Conservation (phyloP, 306 rosid genomes). For the Macrotyloma uniflorum region DNA sequence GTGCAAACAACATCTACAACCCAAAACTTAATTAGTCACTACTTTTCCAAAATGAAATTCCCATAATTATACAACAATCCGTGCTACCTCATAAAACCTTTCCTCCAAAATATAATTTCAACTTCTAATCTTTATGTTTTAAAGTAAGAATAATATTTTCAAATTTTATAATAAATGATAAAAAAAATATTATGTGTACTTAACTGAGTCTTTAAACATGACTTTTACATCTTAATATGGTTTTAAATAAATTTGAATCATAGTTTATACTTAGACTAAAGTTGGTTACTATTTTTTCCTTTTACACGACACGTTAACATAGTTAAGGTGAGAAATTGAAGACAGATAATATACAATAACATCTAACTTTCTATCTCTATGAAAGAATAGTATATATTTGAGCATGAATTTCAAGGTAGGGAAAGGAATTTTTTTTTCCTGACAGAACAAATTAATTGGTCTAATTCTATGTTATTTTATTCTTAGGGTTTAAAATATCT, state of each 20-base stretch:
- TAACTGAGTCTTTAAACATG: no score
- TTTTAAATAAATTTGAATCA: background rate
- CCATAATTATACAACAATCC: background rate
- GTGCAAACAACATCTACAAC: slow-evolving; percentile 40
- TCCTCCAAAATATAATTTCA: no score
- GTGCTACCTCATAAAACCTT: no score
- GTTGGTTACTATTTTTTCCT: background rate
- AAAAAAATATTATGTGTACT: background rate
- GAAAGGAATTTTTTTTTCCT: no score
- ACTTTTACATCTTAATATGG: background rate
- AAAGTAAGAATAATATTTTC: background rate
- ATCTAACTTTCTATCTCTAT: no score
- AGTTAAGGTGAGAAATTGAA: no score
- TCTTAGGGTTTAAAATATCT: background rate
- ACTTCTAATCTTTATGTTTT: background rate
- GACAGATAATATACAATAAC: no score
- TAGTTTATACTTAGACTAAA: background rate
- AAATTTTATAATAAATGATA: background rate
- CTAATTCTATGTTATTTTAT: background rate
- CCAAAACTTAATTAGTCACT: slow-evolving; percentile 22
- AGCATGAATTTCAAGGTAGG: background rate
- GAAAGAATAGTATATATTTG: background rate
- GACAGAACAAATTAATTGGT: background rate
- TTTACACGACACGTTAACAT: background rate
- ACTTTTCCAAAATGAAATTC: slow-evolving; percentile 10